phyloP scores from a whole-genome alignment of 768 basidiomycete species.

The Leccinellum albellum region DNA sequence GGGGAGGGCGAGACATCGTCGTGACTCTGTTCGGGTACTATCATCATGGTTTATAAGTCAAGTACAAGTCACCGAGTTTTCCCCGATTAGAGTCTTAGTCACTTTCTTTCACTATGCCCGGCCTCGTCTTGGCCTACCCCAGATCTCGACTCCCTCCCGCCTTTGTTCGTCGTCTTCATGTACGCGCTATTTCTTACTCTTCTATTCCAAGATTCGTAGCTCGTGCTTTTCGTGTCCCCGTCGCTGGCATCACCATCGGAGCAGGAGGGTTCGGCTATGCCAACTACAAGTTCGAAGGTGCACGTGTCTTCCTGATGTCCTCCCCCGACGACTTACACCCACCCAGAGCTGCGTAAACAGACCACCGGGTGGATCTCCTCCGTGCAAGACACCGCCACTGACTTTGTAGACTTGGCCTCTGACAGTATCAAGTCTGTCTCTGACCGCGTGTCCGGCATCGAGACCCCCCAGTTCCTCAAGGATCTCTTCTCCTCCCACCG shows the following conservation, averaged over 20 bases:
- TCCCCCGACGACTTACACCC: neutral
- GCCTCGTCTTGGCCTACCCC: neutral
- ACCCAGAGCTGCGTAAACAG: constrained; percentile 66
- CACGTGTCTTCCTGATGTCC: constrained; percentile 16
- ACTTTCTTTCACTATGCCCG: too few species aligned
- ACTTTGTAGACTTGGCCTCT: constrained; percentile 68
- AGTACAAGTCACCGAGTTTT: too few species aligned
- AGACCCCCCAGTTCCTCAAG: constrained; percentile 65
- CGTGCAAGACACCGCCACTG: constrained; percentile 58
- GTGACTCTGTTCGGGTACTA: neutral
- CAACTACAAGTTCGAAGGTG: constrained; percentile 95
- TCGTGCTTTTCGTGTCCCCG: constrained; percentile 82
- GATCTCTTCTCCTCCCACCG: constrained; percentile 45
- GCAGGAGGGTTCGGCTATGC: constrained; percentile 92
- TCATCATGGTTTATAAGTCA: too few species aligned
- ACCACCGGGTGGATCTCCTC: constrained; percentile 63
- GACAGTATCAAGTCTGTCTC: constrained; percentile 61
- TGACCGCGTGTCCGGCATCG: constrained; percentile 53
- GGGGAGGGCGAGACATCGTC: constrained; percentile 43
- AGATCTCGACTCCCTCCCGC: constrained; percentile 31
- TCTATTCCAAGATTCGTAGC: constrained; percentile 88
- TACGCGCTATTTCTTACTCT: constrained; percentile 77
- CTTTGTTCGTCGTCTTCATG: constrained; percentile 61
- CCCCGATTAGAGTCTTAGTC: neutral
- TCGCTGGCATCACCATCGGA: constrained; percentile 85